phyloP scores from a whole-genome alignment of 345 rosid genomes.

The Corchorus capsularis region DNA sequence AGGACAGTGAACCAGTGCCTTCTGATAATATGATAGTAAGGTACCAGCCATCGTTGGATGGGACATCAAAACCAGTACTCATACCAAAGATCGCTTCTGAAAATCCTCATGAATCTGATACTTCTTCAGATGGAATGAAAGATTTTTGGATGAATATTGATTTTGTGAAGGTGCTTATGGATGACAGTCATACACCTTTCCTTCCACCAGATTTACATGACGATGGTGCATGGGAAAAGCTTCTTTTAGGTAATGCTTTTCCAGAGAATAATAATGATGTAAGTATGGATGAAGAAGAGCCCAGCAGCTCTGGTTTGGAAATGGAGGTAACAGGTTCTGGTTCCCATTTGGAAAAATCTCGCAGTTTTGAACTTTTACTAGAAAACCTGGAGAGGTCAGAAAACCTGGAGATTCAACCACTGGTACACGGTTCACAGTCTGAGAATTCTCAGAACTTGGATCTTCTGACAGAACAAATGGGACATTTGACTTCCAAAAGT shows the following conservation, averaged over 20 bases:
- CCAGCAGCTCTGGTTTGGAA: conserved; percentile 33
- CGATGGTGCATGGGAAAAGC: conserved; percentile 80
- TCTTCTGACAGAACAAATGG: conserved; percentile 58
- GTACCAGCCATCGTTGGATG: conserved; percentile 61
- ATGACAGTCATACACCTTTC: conserved; percentile 63
- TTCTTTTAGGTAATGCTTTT: conserved; percentile 54
- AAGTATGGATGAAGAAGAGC: conserved; percentile 36
- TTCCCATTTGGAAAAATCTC: conserved; percentile 31
- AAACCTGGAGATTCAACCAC: conserved; percentile 39
- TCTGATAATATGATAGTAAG: conserved; percentile 65
- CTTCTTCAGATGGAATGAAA: conserved; percentile 41
- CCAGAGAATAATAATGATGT: conserved; percentile 35
- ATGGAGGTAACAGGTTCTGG: conserved; percentile 36
- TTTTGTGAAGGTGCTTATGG: conserved; percentile 65
- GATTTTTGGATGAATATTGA: conserved; percentile 66
- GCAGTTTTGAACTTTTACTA: conserved; percentile 41
- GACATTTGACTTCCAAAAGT: conserved; percentile 45
- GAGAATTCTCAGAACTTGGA: conserved; percentile 50
- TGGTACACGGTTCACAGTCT: conserved; percentile 30
- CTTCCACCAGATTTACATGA: conserved; percentile 65
- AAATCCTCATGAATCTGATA: conserved; percentile 32
- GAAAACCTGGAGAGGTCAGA: conserved; percentile 51
- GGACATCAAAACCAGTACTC: conserved; percentile 37
- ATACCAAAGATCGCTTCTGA: conserved; percentile 24
- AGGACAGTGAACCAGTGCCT: conserved; percentile 41